A percentile compares a stretch with the other conserved stretches of the same genome.
Conservation (phyloP, 371 early-diverging fungal species). For the Mucor indicus region DNA sequence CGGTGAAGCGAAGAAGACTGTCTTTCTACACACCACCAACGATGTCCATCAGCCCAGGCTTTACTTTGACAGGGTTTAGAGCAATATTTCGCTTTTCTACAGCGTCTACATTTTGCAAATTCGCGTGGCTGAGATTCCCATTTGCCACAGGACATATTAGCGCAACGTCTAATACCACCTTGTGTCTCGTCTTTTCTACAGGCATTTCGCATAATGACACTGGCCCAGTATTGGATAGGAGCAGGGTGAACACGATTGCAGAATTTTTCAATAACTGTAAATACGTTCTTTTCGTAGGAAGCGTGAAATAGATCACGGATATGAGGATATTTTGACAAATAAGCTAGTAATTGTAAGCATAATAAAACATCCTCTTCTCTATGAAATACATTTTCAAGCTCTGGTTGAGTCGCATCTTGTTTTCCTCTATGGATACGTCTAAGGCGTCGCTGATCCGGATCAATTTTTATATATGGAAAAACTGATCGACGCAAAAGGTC, state of each 20-base stretch:
- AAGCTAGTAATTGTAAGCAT: conserved; percentile 81
- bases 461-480: conserved; percentile 38
- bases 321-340: conserved; percentile 80
- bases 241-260: conserved; percentile 62
- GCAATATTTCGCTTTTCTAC: conserved; percentile 80
- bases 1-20: too few relatives aligned
- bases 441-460: conserved; percentile 29
- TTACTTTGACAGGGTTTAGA: conserved; percentile 70
- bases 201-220: conserved; percentile 77
- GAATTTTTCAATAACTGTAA: conserved; percentile 73
- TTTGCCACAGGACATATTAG: conserved; percentile 68
- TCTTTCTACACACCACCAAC: conserved; percentile 77
- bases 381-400: conserved; percentile 54
- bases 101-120: conserved; percentile 79
- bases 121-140: conserved; percentile 72
- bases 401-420: conserved; percentile 16
- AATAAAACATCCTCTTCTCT: conserved; percentile 85
- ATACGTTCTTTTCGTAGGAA: conserved; percentile 61
- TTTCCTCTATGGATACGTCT: conserved; percentile 26
- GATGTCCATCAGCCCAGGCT: conserved; percentile 78
- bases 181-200: conserved; percentile 73
- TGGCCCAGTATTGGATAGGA: conserved; percentile 76
- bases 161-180: conserved; percentile 70
- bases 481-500: conserved; percentile 28
- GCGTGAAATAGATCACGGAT: conserved; percentile 68